Percentiles rank a stretch among this genome's conserved stretches.
Evolutionary conservation across 1,284 basidiomycete species (phyloP).

Genomic region (Microbotryomycetes sp.): DNA sequence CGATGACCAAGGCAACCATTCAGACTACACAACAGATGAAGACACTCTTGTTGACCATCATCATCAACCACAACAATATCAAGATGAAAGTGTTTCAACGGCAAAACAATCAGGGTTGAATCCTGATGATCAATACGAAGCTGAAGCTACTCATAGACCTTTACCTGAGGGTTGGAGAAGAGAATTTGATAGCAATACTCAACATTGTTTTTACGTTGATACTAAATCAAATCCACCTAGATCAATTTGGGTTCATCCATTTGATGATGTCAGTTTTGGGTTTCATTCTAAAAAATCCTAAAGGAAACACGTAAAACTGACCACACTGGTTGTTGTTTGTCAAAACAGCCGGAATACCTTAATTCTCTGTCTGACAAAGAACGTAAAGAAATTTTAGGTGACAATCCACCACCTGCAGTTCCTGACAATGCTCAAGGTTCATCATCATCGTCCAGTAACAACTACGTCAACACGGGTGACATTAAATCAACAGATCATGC

Average conservation of each 20-base stretch:
- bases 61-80: background rate
- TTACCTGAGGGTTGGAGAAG: background rate
- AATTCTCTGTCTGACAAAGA: conserved; percentile 8
- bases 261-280: conserved; percentile 27
- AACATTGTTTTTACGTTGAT: conserved; percentile 37
- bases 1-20: too few relatives aligned
- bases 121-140: background rate
- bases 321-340: background rate
- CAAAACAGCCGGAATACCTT: conserved; percentile 11
- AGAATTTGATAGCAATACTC: background rate
- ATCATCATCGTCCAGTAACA: background rate
- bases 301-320: too few relatives aligned
- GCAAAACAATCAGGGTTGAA: background rate
- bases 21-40: background rate
- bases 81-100: background rate
- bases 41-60: background rate
- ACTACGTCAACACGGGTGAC: background rate
- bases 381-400: background rate
- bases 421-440: background rate
- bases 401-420: background rate
- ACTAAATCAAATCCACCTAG: conserved; percentile 39
- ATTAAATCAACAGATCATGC: background rate
- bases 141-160: background rate
- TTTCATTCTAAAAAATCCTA: background rate
- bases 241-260: conserved; percentile 42